Base-by-base conservation (phyloP, 257 asterid species). In the Plantago ovata region DNA sequence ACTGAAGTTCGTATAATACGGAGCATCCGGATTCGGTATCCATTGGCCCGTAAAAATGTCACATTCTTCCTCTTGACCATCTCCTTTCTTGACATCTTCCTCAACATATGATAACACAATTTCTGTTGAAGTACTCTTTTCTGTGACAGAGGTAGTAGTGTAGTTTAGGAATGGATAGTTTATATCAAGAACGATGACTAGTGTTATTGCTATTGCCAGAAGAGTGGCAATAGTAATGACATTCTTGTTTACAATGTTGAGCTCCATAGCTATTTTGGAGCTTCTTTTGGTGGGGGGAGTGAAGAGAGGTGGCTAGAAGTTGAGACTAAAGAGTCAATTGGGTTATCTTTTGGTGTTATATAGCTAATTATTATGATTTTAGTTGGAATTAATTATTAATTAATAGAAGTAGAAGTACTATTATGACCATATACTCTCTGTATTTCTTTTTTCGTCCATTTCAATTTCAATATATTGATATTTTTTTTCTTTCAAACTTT, bases 41-140 rank as follows among this genome's bases (percentile, higher is more conserved):
- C 98, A 92, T 40, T 88, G 90, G 10, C 98, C 98, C 0, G 85
- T 40, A 69, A 83, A 92, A 46, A 92, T 45, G 58, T 88, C 80
- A 57, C 98, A 92, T 2, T 56, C 21, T 18, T 59, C 77, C 7
- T 28, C 36, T 28, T 28, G 36, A 3, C 36, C 36, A 28, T 3
- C 36, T 28, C 4, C 7, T 28, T 28, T 42, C 28, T 43, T 54
- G 4, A 72, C 50, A 7, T 52, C 70, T 3, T 52, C 57, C 23
- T 50, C 66, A 18, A 69, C 68, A 32, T 58, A 62, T 13, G 53
- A 55, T 9, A 68, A 44, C n/a, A 52, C 38, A 3, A 36, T 15
- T 19, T 39, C 19, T 6, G 75, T 57, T 1, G 74, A 53, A n/a
- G n/a, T n/a, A 13, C 38, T 32, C 7, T 6, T 24, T 64, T 47